A percentile compares a stretch with the other conserved stretches of the same genome.
Evolutionary conservation across 2,329 filamentous ascomycete genomes (phyloP).

Genomic region (Ophiostoma triangulosporum): DNA sequence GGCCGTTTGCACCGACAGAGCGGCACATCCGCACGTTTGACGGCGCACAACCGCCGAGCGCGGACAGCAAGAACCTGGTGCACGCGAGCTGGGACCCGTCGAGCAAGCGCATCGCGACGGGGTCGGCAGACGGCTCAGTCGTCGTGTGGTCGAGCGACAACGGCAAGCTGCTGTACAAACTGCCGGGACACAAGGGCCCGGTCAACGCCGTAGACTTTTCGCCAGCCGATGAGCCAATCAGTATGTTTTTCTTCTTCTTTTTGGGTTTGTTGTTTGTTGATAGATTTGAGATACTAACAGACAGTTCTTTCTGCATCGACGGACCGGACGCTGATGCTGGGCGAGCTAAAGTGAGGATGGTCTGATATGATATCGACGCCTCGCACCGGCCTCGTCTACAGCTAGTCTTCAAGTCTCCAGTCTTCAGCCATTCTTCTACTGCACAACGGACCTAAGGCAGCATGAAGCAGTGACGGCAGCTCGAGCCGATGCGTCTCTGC

Average conservation of each 20-base stretch:
- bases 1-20: conserved; percentile 83
- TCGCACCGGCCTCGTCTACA: not conserved
- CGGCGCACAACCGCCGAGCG: conserved; percentile 52
- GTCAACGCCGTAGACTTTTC: conserved; percentile 93
- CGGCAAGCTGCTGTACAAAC: conserved; percentile 86
- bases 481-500: not conserved
- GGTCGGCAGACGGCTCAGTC: conserved; percentile 80
- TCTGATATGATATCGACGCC: not conserved
- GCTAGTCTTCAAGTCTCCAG: not conserved
- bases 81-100: conserved; percentile 79
- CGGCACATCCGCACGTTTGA: conserved; percentile 79
- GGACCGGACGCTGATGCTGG: conserved; percentile 73
- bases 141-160: conserved; percentile 81
- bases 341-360: conserved; percentile 53
- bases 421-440: not conserved
- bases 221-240: conserved; percentile 69
- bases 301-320: conserved; percentile 79
- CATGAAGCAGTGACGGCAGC: not conserved
- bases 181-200: conserved; percentile 87
- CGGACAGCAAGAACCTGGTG: conserved; percentile 68
- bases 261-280: not conserved
- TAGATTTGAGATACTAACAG: conserved; percentile 23
- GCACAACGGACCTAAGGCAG: not conserved
- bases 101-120: conserved; percentile 77
- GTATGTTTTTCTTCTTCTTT: conserved; percentile 41